These are phyloP conservation scores for Blastobotrys robertii DNA, from an alignment of 805 yeast species.

Conservation along the genomic window DNA sequence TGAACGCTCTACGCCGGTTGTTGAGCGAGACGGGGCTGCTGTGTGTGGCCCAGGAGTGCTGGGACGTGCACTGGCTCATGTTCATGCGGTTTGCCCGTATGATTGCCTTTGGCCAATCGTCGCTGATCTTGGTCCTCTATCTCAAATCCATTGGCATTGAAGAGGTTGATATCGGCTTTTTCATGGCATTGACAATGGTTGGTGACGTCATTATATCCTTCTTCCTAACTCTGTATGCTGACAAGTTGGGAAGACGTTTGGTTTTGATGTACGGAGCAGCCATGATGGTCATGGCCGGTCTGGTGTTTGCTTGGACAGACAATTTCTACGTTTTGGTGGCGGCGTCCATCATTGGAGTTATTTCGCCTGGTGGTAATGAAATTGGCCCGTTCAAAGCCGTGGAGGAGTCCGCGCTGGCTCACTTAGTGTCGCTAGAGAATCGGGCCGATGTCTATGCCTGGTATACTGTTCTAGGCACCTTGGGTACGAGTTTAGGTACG, in stretches of 20 bases:
- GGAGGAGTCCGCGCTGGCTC: conserved; percentile 46
- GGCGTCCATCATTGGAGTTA: conserved; percentile 39
- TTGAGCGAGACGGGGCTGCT: too few species aligned
- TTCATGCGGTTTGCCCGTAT: conserved; percentile 26
- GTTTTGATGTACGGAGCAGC: conserved; percentile 33
- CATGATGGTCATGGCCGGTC: conserved; percentile 36
- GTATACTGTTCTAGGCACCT: conserved; percentile 42
- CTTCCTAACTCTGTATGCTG: conserved; percentile 37
- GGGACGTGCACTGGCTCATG: conserved; percentile 26
- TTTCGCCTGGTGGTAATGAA: conserved; percentile 50
- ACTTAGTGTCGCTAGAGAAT: conserved; percentile 32
- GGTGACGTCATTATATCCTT: conserved; percentile 47
- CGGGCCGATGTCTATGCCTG: conserved; percentile 50
- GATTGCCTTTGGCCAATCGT: conserved; percentile 31
- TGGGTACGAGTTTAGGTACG: conserved; percentile 40
- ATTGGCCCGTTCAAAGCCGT: conserved; percentile 50
- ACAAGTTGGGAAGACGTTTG: conserved; percentile 37
- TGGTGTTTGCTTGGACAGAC: conserved; percentile 29
- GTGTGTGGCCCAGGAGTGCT: neutral
- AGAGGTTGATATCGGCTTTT: conserved; percentile 38
- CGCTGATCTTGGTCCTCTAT: conserved; percentile 35
- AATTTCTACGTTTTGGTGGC: conserved; percentile 29
- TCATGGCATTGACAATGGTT: conserved; percentile 38
- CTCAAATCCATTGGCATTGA: conserved; percentile 34
- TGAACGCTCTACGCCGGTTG: too few species aligned